Percentiles rank a stretch among this genome's conserved stretches.
phyloP scores from a whole-genome alignment of 2,329 filamentous ascomycete species.

The Lachnellula arida region DNA sequence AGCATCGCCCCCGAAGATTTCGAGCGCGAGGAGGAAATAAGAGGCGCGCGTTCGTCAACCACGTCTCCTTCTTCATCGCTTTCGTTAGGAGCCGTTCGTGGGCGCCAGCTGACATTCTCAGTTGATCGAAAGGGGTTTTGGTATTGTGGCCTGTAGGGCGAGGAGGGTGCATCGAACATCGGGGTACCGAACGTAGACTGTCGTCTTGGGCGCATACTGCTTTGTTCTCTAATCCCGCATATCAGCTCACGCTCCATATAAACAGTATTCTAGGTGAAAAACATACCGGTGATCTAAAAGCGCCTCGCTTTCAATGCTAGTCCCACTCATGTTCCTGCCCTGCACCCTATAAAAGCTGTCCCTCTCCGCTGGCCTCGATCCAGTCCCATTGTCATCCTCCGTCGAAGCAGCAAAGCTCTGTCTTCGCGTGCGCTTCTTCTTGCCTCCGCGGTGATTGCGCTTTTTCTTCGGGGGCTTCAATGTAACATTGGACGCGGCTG shows the following conservation, averaged over 20 bases:
- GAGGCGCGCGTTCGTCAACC: slow-evolving; percentile 48
- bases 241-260: slow-evolving; percentile 4
- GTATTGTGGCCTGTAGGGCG: slow-evolving; percentile 30
- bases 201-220: slow-evolving; percentile 58
- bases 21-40: slow-evolving; percentile 44
- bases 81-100: slow-evolving; percentile 30
- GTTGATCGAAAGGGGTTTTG: slow-evolving; percentile 29
- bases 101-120: slow-evolving; percentile 20
- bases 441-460: slow-evolving; percentile 70
- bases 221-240: slow-evolving; percentile 32
- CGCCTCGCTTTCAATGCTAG: slow-evolving; percentile 84
- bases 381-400: slow-evolving; percentile 39
- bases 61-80: slow-evolving; percentile 46
- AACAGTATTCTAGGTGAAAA: not conserved
- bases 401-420: slow-evolving; percentile 72
- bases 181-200: slow-evolving; percentile 42
- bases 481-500: slow-evolving; percentile 13
- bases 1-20: slow-evolving; percentile 25
- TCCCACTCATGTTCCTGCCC: slow-evolving; percentile 64
- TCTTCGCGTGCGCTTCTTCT: slow-evolving; percentile 69
- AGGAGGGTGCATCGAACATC: slow-evolving; percentile 31
- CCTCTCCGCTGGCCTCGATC: slow-evolving; percentile 23
- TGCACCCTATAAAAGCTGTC: slow-evolving; percentile 46
- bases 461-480: slow-evolving; percentile 46
- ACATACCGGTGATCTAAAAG: slow-evolving; percentile 78